Evolutionary conservation across 73 alveolate genomes (phyloP).

Genomic region (Effrenium voratum): DNA sequence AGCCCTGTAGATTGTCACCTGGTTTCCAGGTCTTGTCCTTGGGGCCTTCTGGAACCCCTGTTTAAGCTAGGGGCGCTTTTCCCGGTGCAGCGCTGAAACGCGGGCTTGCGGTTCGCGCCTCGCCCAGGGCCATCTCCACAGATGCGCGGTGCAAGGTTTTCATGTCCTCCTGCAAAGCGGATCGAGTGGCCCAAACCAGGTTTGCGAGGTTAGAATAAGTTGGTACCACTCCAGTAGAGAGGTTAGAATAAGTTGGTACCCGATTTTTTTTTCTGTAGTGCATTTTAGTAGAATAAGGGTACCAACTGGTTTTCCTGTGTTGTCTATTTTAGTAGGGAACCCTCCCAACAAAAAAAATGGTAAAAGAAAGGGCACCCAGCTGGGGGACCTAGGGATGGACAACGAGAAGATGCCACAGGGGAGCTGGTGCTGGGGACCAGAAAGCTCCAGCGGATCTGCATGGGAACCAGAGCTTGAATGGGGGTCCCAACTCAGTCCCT

Average conservation of each 20-base stretch:
- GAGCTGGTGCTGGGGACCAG: too few relatives aligned
- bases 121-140: conserved; percentile 35
- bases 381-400: too few relatives aligned
- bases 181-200: neutral
- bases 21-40: too few relatives aligned
- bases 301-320: neutral
- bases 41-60: too few relatives aligned
- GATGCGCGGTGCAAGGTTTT: conserved; percentile 27
- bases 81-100: too few relatives aligned
- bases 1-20: too few relatives aligned
- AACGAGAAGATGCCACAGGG: too few relatives aligned
- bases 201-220: neutral
- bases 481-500: too few relatives aligned
- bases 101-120: too few relatives aligned
- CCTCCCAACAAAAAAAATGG: neutral
- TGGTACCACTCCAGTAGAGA: neutral
- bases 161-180: neutral
- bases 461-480: too few relatives aligned
- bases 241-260: neutral
- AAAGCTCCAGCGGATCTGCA: too few relatives aligned
- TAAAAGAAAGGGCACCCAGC: neutral
- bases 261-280: neutral
- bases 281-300: neutral
- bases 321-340: neutral
- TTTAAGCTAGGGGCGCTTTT: too few relatives aligned